Evolutionary conservation across 306 rosid species (phyloP).

Genomic region (Acacia acuminata): DNA sequence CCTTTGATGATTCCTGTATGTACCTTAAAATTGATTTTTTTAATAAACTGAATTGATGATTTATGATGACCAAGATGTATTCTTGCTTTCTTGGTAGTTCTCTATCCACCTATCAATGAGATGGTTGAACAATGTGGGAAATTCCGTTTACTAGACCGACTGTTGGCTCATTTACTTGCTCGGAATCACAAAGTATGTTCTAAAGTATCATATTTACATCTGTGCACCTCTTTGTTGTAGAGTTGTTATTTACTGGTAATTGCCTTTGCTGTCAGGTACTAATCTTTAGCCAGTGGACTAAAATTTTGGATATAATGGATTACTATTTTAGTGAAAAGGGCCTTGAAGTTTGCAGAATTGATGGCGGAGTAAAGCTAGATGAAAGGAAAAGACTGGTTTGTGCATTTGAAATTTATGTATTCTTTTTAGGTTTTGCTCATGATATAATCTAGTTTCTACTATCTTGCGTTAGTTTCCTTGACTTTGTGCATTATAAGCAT

Average conservation of each 20-base stretch:
- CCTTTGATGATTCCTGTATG: constrained; percentile 63
- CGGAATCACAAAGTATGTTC: constrained; percentile 74
- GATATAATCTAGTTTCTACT: not conserved
- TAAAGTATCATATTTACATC: constrained; percentile 1
- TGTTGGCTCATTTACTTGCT: constrained; percentile 64
- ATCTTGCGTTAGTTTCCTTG: not conserved
- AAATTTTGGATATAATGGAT: constrained; percentile 84
- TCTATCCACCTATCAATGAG: constrained; percentile 79
- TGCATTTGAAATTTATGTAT: constrained; percentile 24
- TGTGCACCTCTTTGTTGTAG: constrained; percentile 20
- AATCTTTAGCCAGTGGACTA: constrained; percentile 91
- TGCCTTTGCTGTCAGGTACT: constrained; percentile 66
- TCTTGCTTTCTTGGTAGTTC: constrained; percentile 42
- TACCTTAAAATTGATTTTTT: constrained; percentile 10
- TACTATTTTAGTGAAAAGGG: constrained; percentile 90
- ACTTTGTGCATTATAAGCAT: not conserved
- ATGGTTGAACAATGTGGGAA: constrained; percentile 88
- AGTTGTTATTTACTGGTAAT: constrained; percentile 27
- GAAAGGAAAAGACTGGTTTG: constrained; percentile 85
- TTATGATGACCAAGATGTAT: constrained; percentile 19
- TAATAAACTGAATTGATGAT: not conserved
- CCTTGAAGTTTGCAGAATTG: constrained; percentile 86
- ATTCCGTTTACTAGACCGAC: constrained; percentile 74
- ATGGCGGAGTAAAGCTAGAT: constrained; percentile 74
- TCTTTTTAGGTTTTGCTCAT: not conserved